Conservation (phyloP, 805 yeast genomes). For the Pichia cabralensis region DNA sequence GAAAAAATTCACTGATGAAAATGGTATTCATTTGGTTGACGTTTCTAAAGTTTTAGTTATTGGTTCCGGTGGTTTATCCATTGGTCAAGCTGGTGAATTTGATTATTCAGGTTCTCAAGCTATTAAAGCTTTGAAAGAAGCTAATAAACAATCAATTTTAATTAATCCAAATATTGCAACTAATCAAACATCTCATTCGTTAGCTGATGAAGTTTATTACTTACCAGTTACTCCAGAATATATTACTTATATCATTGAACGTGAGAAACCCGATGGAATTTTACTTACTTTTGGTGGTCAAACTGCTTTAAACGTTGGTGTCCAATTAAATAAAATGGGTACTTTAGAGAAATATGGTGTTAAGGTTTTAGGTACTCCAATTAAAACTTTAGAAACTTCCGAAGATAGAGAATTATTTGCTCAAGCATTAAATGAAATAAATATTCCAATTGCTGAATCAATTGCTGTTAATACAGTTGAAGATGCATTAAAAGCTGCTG, state of each 20-base stretch:
- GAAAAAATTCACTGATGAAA: conserved; percentile 46
- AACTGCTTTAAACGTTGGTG: conserved; percentile 94
- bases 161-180: conserved; percentile 96
- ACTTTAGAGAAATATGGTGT: conserved; percentile 83
- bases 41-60: conserved; percentile 81
- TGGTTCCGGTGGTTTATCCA: conserved; percentile 95
- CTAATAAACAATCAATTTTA: conserved; percentile 72
- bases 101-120: conserved; percentile 98
- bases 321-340: conserved; percentile 89
- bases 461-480: conserved; percentile 91
- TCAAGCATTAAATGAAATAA: conserved; percentile 86
- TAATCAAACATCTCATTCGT: conserved; percentile 88
- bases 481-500: conserved; percentile 89
- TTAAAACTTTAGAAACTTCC: conserved; percentile 87
- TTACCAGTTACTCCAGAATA: conserved; percentile 96
- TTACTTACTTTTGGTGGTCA: conserved; percentile 97
- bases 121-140: conserved; percentile 88
- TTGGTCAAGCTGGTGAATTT: conserved; percentile 98
- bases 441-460: conserved; percentile 95
- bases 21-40: conserved; percentile 62
- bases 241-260: conserved; percentile 87
- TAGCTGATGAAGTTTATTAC: conserved; percentile 92
- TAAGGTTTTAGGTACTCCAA: conserved; percentile 96
- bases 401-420: conserved; percentile 97
- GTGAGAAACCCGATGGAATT: conserved; percentile 95